Evolutionary conservation across 805 yeast genomes (phyloP), one percentile per base, ranked within the genome.

Genomic region (Ogataea ramenticola): DNA sequence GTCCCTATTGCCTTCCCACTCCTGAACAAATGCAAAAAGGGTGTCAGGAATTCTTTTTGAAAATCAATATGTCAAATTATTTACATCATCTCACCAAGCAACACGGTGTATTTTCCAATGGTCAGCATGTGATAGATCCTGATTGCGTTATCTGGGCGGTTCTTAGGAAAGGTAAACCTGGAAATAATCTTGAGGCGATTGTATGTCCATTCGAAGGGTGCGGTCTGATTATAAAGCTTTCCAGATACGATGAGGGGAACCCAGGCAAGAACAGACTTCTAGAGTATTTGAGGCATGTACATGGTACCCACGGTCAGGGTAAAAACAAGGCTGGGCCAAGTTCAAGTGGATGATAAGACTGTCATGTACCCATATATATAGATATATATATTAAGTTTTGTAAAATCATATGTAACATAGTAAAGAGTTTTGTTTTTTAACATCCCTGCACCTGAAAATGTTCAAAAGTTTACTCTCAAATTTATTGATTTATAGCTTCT

Each of bases 31-130:
- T 45, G n/a, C 39, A 39, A 15, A 41, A 50, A 33, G 48, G 49
- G 19, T 50, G 41, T 43, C 46, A 47, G 31, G 46, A 45, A 30
- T 42, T 56, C 26, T 61, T 60, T 36, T 51, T 49, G 44, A 55
- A 54, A 43, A 49, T 62, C 38, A 61, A 60, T 43, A 56, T 55
- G 38, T 59, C 64, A 21, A 56, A 53, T 36, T 61, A 60, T 37
- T 42, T 61, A 17, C 66, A 61, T 36, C 66, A 61, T 41, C 44
- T 61, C 51, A 57, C 58, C 31, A 63, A 60, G 42, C 58, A 51
- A 39, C 66, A 61, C 43, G 66, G 66, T 7, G 53, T 61, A 9
- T 57, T 56, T 36, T 58, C 66, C 8, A 54, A 58, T 37, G 64
- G 64, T 9, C 51, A 52, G 16, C 41, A 45, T 9, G 58, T 60